Conservation (phyloP, 2,329 filamentous ascomycete genomes). For the Xylariomycetidae sp. region DNA sequence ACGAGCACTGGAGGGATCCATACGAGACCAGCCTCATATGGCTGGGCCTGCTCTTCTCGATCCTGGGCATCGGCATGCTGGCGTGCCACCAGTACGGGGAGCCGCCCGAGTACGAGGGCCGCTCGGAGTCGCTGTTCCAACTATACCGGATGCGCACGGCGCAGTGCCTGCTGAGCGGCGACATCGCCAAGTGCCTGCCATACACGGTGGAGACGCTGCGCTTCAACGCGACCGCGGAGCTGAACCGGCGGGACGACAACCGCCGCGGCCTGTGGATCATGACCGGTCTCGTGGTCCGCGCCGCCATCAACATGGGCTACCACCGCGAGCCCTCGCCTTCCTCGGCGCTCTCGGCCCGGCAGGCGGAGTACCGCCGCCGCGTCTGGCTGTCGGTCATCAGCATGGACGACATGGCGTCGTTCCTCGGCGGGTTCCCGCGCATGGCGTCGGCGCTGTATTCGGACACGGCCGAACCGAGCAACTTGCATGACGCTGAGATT, state of each 20-base stretch:
- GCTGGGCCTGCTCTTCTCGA: conserved; percentile 46
- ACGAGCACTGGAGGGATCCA: conserved; percentile 42
- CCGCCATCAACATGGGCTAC: conserved; percentile 49
- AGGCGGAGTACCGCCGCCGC: conserved; percentile 37
- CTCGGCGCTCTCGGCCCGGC: conserved; percentile 34
- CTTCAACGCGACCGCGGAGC: conserved; percentile 46
- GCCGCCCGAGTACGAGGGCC: conserved; percentile 43
- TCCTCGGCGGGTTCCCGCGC: conserved; percentile 44
- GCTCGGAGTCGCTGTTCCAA: conserved; percentile 40
- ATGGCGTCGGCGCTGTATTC: conserved; percentile 40
- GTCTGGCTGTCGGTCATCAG: conserved; percentile 39
- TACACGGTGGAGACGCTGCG: conserved; percentile 48
- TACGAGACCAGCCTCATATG: conserved; percentile 42
- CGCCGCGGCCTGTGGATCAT: conserved; percentile 45
- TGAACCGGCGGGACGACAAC: conserved; percentile 44
- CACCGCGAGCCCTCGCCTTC: conserved; percentile 39
- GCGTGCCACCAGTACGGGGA: conserved; percentile 47
- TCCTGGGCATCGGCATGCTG: conserved; percentile 48
- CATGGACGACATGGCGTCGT: conserved; percentile 46
- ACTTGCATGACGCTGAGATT: conserved; percentile 49
- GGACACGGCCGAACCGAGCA: conserved; percentile 43
- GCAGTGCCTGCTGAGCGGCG: conserved; percentile 45
- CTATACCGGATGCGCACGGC: conserved; percentile 43
- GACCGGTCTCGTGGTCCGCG: conserved; percentile 42
- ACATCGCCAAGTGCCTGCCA: conserved; percentile 43